Conservation (phyloP, 2,329 filamentous ascomycete species). For the Aspergillus sp. region DNA sequence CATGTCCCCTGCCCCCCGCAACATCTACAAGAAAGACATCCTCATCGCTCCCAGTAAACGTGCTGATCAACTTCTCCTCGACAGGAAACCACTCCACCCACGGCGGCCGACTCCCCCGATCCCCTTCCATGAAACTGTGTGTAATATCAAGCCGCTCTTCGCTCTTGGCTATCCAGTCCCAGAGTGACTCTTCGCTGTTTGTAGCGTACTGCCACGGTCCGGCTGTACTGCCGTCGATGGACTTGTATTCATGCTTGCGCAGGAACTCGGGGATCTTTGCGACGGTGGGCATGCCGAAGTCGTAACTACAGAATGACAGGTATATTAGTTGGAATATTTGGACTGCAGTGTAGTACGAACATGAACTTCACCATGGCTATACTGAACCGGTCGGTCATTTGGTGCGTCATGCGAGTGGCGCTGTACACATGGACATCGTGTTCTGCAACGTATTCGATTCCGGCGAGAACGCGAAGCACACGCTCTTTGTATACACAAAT, state of each 20-base stretch:
- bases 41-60: neutral
- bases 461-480: constrained; percentile 15
- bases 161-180: constrained; percentile 9
- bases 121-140: constrained; percentile 14
- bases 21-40: constrained; percentile 12
- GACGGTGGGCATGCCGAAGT: constrained; percentile 8
- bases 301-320: constrained; percentile 6
- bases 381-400: constrained; percentile 12
- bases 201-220: constrained; percentile 18
- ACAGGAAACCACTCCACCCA: constrained; percentile 17
- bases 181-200: neutral
- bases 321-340: neutral
- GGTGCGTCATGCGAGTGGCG: constrained; percentile 13
- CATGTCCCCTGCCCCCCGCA: constrained; percentile 10
- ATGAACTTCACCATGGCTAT: constrained; percentile 15
- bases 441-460: constrained; percentile 18
- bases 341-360: neutral
- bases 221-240: constrained; percentile 7
- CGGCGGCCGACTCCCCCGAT: constrained; percentile 4
- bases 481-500: constrained; percentile 6
- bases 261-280: constrained; percentile 16
- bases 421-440: constrained; percentile 12
- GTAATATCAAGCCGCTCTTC: neutral
- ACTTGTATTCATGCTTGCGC: constrained; percentile 6
- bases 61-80: neutral